Evolutionary conservation across 1,139 yeast species (phyloP), one percentile per base, ranked within the genome.

Genomic region (Saccharomyces pastorianus): DNA sequence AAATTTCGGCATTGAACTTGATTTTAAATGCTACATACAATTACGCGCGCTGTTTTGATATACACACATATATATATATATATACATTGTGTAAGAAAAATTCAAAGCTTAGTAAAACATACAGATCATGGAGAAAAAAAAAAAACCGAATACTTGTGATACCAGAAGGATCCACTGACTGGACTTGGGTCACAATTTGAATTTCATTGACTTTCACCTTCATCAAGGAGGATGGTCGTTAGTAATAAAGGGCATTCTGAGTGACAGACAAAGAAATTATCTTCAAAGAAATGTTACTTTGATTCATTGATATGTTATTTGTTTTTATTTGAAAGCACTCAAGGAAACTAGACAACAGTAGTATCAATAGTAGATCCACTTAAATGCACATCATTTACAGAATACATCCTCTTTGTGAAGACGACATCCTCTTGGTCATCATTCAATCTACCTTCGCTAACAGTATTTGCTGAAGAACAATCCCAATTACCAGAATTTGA

Each of bases 391-490:
- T 38, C 44, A 38, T 38, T 38, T 23, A 38, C 20, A 20, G 44
- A 38, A 38, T 38, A 38, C 25, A 38, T 38, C 44, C 44, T 38
- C 20, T 38, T 38, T 13, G 44, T 17, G 17, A 38, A 26, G 20
- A 38, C 26, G 9, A 14, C 11, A 28, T 25, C 31, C 6, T 26
- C 14, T n/a, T 17, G 32, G 17, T 47, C 46, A 11, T 20, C 34
- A 14, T 47, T 11, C 44, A 38, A 17, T 38, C 44, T 38, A 38
- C 23, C 51, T 38, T 47, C 42, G 14, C 42, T 49, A 28, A 47
- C 47, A 20, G 53, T 28, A 28, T 51, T 41, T 20, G 44, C 50
- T 4, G 50, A 47, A 11, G 28, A 32, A 29, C 47, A 38, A 29
- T 51, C 53, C 25, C 47, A 51, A 23, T 38, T 38, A 38, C 44